phyloP scores from a whole-genome alignment of 2,329 filamentous ascomycete genomes.

The Colletotrichum endophyticum region DNA sequence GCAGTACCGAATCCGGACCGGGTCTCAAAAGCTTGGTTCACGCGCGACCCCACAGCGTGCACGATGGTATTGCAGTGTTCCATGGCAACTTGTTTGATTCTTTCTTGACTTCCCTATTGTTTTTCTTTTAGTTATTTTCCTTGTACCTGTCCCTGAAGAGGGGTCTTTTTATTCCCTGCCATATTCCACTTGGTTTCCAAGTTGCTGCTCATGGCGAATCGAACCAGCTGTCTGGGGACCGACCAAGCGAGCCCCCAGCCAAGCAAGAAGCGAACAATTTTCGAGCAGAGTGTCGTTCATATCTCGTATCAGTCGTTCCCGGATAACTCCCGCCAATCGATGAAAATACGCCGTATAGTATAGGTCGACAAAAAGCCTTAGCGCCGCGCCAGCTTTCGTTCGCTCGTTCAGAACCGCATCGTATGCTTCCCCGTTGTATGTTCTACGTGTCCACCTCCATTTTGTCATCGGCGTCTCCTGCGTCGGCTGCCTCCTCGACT shows the following conservation, averaged over 20 bases:
- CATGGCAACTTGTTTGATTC: background rate
- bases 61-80: background rate
- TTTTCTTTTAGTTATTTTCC: background rate
- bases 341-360: constrained; percentile 9
- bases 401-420: background rate
- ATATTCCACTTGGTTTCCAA: background rate
- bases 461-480: background rate
- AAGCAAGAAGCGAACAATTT: background rate
- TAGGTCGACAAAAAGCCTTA: constrained; percentile 8
- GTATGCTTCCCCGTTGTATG: background rate
- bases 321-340: constrained; percentile 3
- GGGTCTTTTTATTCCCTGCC: background rate
- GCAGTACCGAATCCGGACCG: background rate
- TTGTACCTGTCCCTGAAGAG: background rate
- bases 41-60: background rate
- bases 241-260: background rate
- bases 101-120: background rate
- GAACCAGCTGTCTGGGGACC: background rate
- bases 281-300: constrained; percentile 11
- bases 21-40: background rate
- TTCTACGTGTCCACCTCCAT: constrained; percentile 2
- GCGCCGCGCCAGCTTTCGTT: background rate
- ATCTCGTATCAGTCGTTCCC: constrained; percentile 20
- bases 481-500: background rate
- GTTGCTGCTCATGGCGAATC: background rate